Conservation (phyloP, 2,329 filamentous ascomycete species). For the Fusarium sambucinum region DNA sequence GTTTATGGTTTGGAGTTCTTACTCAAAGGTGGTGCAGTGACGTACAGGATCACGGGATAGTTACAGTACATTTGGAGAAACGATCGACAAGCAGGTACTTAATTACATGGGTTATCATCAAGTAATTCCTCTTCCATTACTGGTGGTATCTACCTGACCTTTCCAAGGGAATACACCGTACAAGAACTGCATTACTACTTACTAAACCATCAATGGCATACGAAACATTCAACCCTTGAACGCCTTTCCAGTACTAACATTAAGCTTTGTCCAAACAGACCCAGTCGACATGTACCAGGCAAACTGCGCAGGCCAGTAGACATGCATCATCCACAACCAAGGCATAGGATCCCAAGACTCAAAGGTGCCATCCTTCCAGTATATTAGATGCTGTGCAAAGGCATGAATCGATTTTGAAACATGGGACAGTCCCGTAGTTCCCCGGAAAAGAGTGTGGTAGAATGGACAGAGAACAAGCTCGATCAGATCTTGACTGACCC, state of each 20-base stretch:
- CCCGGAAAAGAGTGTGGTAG: slow-evolving; percentile 49
- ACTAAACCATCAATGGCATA: background rate
- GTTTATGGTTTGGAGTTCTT: background rate
- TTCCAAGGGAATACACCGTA: background rate
- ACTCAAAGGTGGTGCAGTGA: background rate
- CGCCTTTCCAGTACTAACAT: slow-evolving; percentile 70
- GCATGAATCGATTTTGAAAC: slow-evolving; percentile 41
- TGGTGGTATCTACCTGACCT: background rate
- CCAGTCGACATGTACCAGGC: slow-evolving; percentile 57
- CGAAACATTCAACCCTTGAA: slow-evolving; percentile 38
- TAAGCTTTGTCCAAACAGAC: slow-evolving; percentile 70
- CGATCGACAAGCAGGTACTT: background rate
- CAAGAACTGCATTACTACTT: background rate
- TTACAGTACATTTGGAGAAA: background rate
- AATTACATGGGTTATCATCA: background rate
- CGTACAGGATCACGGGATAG: background rate
- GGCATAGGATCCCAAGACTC: slow-evolving; percentile 68
- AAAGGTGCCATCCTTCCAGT: slow-evolving; percentile 68
- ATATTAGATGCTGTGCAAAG: slow-evolving; percentile 55
- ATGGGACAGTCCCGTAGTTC: slow-evolving; percentile 40
- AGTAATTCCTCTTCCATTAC: background rate
- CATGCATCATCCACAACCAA: slow-evolving; percentile 67
- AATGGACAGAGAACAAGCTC: slow-evolving; percentile 62
- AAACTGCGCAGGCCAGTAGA: slow-evolving; percentile 68
- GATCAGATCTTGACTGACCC: slow-evolving; percentile 75